Percentiles rank a stretch among this genome's conserved stretches.
phyloP scores from a whole-genome alignment of 2,329 filamentous ascomycete genomes.

The Endoconidiophora polonica region DNA sequence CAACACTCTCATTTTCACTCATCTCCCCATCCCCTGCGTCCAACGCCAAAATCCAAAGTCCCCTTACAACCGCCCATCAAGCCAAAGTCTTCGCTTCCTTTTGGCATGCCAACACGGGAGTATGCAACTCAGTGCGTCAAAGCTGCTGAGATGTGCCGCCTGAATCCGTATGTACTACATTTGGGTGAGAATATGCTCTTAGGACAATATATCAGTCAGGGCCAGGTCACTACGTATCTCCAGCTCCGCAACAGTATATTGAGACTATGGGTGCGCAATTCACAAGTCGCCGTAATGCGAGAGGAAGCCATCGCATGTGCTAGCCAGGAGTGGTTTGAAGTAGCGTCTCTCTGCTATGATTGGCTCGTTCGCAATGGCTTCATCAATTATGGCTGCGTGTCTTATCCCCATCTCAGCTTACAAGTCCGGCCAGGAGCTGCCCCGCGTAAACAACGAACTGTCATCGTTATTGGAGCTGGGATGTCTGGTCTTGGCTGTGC shows the following conservation, averaged over 20 bases:
- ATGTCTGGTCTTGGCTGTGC: slow-evolving; percentile 86
- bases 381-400: slow-evolving; percentile 86
- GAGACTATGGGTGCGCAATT: slow-evolving; percentile 75
- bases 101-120: slow-evolving; percentile 51
- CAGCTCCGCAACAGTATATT: slow-evolving; percentile 93
- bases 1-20: not conserved
- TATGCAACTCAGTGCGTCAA: slow-evolving; percentile 86
- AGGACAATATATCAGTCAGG: slow-evolving; percentile 63
- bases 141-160: slow-evolving; percentile 73
- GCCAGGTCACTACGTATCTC: slow-evolving; percentile 85
- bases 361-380: slow-evolving; percentile 86
- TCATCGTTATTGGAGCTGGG: slow-evolving; percentile 84
- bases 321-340: slow-evolving; percentile 73
- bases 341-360: slow-evolving; percentile 76
- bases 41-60: not conserved
- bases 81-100: slow-evolving; percentile 71
- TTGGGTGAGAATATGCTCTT: slow-evolving; percentile 68
- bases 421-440: slow-evolving; percentile 22
- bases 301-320: slow-evolving; percentile 85
- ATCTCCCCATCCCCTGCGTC: not conserved
- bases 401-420: slow-evolving; percentile 32
- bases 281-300: slow-evolving; percentile 61
- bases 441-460: slow-evolving; percentile 44
- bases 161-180: slow-evolving; percentile 82
- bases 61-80: slow-evolving; percentile 13